These are phyloP conservation scores for Achaetomiella virescens DNA, from an alignment of 495 filamentous ascomycete species.

Conservation along the genomic window DNA sequence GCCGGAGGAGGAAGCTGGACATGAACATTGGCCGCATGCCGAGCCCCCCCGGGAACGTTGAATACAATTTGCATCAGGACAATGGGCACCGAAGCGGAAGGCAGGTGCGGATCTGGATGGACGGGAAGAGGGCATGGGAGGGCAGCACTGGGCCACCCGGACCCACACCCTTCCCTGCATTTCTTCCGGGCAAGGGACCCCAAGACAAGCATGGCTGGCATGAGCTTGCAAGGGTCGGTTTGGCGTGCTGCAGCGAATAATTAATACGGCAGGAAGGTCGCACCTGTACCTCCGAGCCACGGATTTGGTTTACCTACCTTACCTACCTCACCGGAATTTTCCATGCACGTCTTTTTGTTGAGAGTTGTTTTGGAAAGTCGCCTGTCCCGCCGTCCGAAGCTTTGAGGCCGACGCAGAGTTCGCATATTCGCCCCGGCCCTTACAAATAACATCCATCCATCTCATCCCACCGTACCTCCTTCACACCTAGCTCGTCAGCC, in stretches of 20 bases:
- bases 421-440: neutral
- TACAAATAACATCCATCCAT: neutral
- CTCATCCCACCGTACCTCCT: neutral
- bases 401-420: neutral
- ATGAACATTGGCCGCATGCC: neutral
- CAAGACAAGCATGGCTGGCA: neutral
- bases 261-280: neutral
- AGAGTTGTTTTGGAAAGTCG: neutral
- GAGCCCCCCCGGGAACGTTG: neutral
- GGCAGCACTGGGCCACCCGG: neutral
- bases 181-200: neutral
- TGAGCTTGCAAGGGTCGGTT: neutral
- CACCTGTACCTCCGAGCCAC: neutral
- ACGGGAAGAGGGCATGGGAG: neutral
- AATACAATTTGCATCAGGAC: neutral
- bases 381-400: neutral
- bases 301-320: neutral
- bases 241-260: constrained; percentile 11
- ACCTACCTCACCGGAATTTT: too few species aligned
- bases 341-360: neutral
- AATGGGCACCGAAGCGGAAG: neutral
- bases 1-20: neutral
- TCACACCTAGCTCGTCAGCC: neutral
- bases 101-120: neutral
- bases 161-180: too few species aligned